Evolutionary conservation across 176 grass and related monocot genomes (phyloP), one percentile per base, ranked within the genome.

Genomic region (Carex scoparia): DNA sequence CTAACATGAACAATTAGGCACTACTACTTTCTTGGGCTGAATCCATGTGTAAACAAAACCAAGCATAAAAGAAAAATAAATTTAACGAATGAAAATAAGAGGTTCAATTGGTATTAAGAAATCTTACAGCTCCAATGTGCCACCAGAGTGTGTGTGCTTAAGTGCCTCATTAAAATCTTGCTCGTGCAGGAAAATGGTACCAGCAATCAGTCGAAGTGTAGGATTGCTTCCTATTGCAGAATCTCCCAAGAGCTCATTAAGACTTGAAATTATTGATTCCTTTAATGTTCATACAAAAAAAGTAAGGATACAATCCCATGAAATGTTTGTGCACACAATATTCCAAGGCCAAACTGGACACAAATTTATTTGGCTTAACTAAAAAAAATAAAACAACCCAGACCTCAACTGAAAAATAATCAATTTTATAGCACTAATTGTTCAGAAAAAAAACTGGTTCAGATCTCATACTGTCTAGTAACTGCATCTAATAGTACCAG

Each of bases 81-180:
- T 23, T 23, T 23, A 23, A 23, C 23, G 23, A 23, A 23, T 23
- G 23, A 23, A 23, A 23, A 23, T 23, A 23, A 23, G 48, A 71
- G 40, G 65, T 80, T 11, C 15, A 4, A 16, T 19, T 42, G 49
- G 35, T 55, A 68, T 18, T 13, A 84, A 13, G 2, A 12, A 65
- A 46, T 60, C 75, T 81, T 81, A 93, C 90, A 97, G 79, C 16
- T 97, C 94, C 91, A 97, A 88, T 18, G 64, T 94, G 3, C 94
- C 89, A 6, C 88, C 91, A 84, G 88, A 83, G 69, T 80, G 88
- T 10, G 91, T 94, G 85, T 97, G 73, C 65, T 97, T 89, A 10
- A 92, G 88, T 70, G 94, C 94, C 85, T 92, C 90, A 18, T 72
- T 44, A 4, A 89, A 94, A 61, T 94, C 88, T 16, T 80, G 88